Base-by-base conservation (phyloP, 2,329 filamentous ascomycete species). In the Diaporthe sp. region DNA sequence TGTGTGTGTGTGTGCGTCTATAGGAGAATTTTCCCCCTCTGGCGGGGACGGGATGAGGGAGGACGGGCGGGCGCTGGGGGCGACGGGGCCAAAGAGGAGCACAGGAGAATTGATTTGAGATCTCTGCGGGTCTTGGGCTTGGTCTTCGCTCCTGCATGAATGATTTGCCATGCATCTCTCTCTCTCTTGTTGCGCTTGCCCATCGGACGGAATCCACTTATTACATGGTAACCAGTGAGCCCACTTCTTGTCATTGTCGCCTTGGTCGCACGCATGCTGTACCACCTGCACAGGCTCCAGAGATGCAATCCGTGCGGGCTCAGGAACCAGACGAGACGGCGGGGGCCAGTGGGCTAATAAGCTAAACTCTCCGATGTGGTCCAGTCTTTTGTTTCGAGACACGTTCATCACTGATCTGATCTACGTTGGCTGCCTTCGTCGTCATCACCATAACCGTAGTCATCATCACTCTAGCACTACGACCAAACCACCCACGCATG, bases 81-180 rank as follows among this genome's bases (percentile, higher is more conserved):
- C 65, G 31, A 68, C 47, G 65, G 47, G 65, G 47, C 31, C 51
- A 53, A 53, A 15, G 51, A 28, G 51, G 51, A 53, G 17, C 20
- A 53, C 22, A 68, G 65, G 65, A 68, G 65, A 68, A 68, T 68
- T 68, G 65, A 68, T 68, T 68, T 68, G 65, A 68, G 65, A 68
- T 68, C 65, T 68, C 47, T 68, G 65, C 65, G 65, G 65, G 65
- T 68, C 65, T 28, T 68, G 47, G 47, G 28, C 34, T 34, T 34
- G 34, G 34, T 34, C 34, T 34, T 53, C 8, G 47, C 47, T 28
- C 34, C 22, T 68, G 65, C 65, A 68, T 68, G 65, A 68, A 68
- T 53, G 65, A 68, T 68, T 68, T 39, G n/a, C 65, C 34, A 28
- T 68, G 65, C 65, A 53, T 68, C 65, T 47, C 20, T 22, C 13